phyloP scores from a whole-genome alignment of 768 basidiomycete species.

The Tephrocybe sp. region DNA sequence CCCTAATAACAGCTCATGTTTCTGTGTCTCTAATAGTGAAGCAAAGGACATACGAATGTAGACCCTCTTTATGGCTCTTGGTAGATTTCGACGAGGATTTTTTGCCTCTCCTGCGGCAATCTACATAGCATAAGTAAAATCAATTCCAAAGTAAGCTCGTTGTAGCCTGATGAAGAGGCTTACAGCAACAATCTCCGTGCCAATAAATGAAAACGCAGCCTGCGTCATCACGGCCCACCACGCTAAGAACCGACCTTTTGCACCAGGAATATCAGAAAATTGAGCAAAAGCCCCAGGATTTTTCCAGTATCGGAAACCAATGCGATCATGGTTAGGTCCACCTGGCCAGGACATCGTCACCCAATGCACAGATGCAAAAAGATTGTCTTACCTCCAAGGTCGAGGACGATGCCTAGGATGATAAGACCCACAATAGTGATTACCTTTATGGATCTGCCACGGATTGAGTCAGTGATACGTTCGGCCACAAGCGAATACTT shows the following conservation, averaged over 20 bases:
- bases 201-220: constrained; percentile 91
- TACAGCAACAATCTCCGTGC: constrained; percentile 92
- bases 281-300: constrained; percentile 89
- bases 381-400: constrained; percentile 69
- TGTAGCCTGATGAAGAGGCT: constrained; percentile 5
- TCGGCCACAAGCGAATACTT: constrained; percentile 30
- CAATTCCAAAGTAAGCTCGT: no score
- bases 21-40: background rate
- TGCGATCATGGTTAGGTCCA: constrained; percentile 76
- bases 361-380: background rate
- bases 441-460: constrained; percentile 78
- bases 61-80: constrained; percentile 67
- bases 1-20: constrained; percentile 44
- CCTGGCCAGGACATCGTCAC: constrained; percentile 35
- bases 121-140: constrained; percentile 30
- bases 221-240: constrained; percentile 67
- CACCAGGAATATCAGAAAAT: constrained; percentile 58
- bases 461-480: background rate
- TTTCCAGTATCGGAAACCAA: constrained; percentile 81
- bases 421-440: constrained; percentile 75
- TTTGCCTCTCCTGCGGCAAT: constrained; percentile 88
- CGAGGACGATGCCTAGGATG: constrained; percentile 69
- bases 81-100: constrained; percentile 72
- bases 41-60: constrained; percentile 54
- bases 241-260: constrained; percentile 71